Conservation (phyloP, 2,329 filamentous ascomycete species). For the Diaporthe citri region DNA sequence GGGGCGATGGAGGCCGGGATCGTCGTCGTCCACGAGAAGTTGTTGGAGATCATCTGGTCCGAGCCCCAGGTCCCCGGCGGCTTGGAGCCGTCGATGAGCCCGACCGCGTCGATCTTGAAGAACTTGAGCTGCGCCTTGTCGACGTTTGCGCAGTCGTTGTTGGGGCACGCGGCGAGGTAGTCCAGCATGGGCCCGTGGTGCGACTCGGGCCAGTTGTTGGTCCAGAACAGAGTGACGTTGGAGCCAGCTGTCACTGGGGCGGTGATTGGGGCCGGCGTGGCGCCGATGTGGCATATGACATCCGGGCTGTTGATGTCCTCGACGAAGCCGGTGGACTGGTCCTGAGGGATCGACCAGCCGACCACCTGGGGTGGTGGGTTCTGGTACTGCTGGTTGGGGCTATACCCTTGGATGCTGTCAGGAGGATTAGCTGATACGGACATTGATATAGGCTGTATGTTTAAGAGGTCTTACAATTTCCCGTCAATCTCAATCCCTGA, state of each 20-base stretch:
- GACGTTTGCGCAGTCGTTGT: conserved; percentile 49
- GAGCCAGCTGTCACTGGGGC: conserved; percentile 47
- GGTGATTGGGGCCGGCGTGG: conserved; percentile 45
- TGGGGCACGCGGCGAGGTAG: conserved; percentile 51
- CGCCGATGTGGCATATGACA: conserved; percentile 48
- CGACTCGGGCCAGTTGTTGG: conserved; percentile 45
- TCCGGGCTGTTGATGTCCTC: conserved; percentile 44
- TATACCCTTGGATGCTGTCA: conserved; percentile 48
- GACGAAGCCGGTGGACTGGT: conserved; percentile 48
- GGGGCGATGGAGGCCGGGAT: conserved; percentile 59
- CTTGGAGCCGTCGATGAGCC: conserved; percentile 48
- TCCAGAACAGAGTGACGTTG: conserved; percentile 47
- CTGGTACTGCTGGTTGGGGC: conserved; percentile 47
- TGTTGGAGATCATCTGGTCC: conserved; percentile 61
- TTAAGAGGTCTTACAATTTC: conserved; percentile 7
- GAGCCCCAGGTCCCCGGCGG: conserved; percentile 49
- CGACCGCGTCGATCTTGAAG: conserved; percentile 51
- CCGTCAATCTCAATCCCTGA: conserved; percentile 26
- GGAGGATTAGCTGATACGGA: conserved; percentile 43
- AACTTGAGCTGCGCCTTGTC: conserved; percentile 51
- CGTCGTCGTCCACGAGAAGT: conserved; percentile 62
- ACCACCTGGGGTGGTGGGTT: conserved; percentile 46
- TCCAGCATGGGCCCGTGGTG: conserved; percentile 53
- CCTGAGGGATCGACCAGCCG: conserved; percentile 48
- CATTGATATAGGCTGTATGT: neutral